A percentile compares a stretch with the other conserved stretches of the same genome.
Conservation (phyloP, 1,139 yeast genomes). For the Zygosaccharomyces pseudobailii region DNA sequence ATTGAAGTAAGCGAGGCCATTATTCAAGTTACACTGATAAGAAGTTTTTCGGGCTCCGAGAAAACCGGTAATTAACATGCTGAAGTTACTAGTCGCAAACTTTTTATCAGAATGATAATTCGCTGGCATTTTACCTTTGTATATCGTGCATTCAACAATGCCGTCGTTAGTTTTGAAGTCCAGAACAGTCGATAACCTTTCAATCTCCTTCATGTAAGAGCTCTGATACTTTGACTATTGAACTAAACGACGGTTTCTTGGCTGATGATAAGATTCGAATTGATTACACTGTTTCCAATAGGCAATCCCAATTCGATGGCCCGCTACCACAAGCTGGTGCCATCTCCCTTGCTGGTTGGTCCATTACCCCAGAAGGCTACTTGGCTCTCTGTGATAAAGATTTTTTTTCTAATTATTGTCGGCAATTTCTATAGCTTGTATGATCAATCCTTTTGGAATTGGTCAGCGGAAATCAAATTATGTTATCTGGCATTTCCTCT, state of each 20-base stretch:
- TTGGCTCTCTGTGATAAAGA: conserved; percentile 66
- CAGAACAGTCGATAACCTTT: too few relatives aligned
- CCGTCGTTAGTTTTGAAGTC: too few relatives aligned
- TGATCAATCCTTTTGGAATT: conserved; percentile 59
- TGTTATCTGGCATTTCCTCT: too few relatives aligned
- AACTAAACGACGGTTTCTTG: conserved; percentile 50
- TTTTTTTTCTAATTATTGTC: conserved; percentile 74
- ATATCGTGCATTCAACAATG: too few relatives aligned
- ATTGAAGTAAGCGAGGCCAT: too few relatives aligned
- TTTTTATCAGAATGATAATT: too few relatives aligned
- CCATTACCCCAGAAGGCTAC: conserved; percentile 57
- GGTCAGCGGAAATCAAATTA: too few relatives aligned
- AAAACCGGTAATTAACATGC: too few relatives aligned
- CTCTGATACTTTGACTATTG: conserved; percentile 50
- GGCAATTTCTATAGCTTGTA: conserved; percentile 83
- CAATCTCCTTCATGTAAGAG: conserved; percentile 56
- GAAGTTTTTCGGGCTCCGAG: too few relatives aligned
- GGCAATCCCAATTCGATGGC: conserved; percentile 88
- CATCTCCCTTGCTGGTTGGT: conserved; percentile 83
- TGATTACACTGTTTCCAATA: conserved; percentile 80
- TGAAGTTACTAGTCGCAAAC: too few relatives aligned
- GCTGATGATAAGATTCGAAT: conserved; percentile 65
- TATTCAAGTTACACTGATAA: too few relatives aligned
- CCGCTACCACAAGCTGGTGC: conserved; percentile 92
- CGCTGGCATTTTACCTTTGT: too few relatives aligned